phyloP scores from a whole-genome alignment of 306 rosid species.

The Casuarina glauca region DNA sequence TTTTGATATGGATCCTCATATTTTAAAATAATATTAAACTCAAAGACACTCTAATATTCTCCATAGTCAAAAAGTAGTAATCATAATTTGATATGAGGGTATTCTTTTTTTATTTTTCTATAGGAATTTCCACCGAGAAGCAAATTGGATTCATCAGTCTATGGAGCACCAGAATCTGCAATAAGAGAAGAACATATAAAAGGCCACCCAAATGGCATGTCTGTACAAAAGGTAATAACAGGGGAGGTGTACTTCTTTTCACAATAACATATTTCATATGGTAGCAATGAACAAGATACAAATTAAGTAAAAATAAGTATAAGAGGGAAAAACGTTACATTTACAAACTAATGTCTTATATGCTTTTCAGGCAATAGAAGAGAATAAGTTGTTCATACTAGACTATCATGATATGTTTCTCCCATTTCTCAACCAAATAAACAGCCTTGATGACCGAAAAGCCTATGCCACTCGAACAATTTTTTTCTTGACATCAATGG shows the following conservation, averaged over 20 bases:
- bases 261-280: too few relatives aligned
- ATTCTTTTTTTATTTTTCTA: not conserved
- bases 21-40: too few relatives aligned
- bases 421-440: conserved; percentile 41
- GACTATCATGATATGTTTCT: conserved; percentile 44
- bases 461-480: conserved; percentile 47
- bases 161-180: conserved; percentile 51
- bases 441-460: conserved; percentile 40
- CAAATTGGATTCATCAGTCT: conserved; percentile 45
- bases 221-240: conserved; percentile 39
- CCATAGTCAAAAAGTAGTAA: too few relatives aligned
- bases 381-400: conserved; percentile 35
- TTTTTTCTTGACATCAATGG: conserved; percentile 43
- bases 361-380: conserved; percentile 37
- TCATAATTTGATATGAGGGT: too few relatives aligned
- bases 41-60: too few relatives aligned
- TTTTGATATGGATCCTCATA: too few relatives aligned
- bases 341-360: too few relatives aligned
- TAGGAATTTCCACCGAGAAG: conserved; percentile 55
- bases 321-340: too few relatives aligned
- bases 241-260: too few relatives aligned
- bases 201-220: conserved; percentile 46
- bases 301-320: too few relatives aligned
- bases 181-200: conserved; percentile 47
- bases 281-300: too few relatives aligned